Conservation (phyloP, 2,329 filamentous ascomycete species). For the Ceratocystis papillata region DNA sequence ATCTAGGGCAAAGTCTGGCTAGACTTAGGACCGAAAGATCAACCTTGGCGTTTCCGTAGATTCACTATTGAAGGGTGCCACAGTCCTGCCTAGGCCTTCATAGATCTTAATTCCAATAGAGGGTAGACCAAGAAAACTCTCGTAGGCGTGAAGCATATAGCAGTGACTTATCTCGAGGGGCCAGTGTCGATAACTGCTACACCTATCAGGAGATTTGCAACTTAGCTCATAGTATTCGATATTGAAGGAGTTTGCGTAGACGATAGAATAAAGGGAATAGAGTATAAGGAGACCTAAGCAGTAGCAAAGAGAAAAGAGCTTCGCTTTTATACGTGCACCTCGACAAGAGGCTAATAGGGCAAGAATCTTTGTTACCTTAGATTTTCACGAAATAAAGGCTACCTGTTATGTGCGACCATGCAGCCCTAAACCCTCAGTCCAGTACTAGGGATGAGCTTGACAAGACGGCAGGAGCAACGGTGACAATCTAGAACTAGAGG, state of each 20-base stretch:
- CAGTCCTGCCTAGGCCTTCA: constrained; percentile 36
- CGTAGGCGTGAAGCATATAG: constrained; percentile 34
- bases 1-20: too few species aligned
- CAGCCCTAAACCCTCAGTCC: not conserved
- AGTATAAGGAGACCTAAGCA: not conserved
- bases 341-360: not conserved
- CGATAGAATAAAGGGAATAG: not conserved
- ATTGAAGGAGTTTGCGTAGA: not conserved
- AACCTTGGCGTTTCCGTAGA: constrained; percentile 40
- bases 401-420: too few species aligned
- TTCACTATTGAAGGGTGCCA: constrained; percentile 39
- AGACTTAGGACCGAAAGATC: constrained; percentile 14
- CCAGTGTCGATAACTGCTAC: constrained; percentile 38
- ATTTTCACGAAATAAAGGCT: not conserved
- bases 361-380: not conserved
- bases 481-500: not conserved
- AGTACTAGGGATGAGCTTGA: not conserved
- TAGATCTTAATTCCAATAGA: constrained; percentile 38
- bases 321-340: not conserved
- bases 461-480: not conserved
- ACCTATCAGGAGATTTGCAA: constrained; percentile 27
- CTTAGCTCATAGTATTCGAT: not conserved
- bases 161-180: constrained; percentile 35
- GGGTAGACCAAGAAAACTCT: constrained; percentile 31
- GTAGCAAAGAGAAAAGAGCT: not conserved